Conservation (phyloP, 306 rosid species). For the Dryas octopetala region DNA sequence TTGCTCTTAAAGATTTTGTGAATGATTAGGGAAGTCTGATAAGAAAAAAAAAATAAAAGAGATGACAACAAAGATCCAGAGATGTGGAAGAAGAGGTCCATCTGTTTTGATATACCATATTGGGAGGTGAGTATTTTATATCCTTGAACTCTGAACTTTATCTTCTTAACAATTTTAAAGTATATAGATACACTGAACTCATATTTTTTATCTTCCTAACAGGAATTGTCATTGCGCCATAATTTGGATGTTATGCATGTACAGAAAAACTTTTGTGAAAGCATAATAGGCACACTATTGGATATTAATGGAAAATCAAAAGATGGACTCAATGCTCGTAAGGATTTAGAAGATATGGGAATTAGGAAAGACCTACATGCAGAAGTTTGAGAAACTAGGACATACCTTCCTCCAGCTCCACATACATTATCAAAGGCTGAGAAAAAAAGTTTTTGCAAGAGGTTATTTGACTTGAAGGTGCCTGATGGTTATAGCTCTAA, state of each 20-base stretch:
- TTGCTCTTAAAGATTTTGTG: no score
- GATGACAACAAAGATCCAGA: no score
- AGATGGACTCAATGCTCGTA: not conserved
- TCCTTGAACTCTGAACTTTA: no score
- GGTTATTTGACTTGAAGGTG: not conserved
- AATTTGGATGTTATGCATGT: not conserved
- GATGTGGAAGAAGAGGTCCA: no score
- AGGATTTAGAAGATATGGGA: not conserved
- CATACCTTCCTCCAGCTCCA: not conserved
- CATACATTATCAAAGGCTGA: not conserved
- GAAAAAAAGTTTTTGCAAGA: not conserved
- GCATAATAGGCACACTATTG: not conserved
- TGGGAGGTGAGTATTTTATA: not conserved
- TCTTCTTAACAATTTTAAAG: no score
- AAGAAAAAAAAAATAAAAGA: no score
- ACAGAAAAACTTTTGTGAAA: not conserved
- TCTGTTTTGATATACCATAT: no score
- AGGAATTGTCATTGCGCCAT: not conserved
- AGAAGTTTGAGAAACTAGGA: not conserved
- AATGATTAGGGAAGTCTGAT: no score
- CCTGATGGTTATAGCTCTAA: not conserved
- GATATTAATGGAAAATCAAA: not conserved
- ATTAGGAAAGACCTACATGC: not conserved
- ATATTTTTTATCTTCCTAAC: no score
- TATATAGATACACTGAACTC: no score